These are phyloP conservation scores for Clonostachys solani DNA, from an alignment of 2,329 filamentous ascomycete species.

Conservation along the genomic window DNA sequence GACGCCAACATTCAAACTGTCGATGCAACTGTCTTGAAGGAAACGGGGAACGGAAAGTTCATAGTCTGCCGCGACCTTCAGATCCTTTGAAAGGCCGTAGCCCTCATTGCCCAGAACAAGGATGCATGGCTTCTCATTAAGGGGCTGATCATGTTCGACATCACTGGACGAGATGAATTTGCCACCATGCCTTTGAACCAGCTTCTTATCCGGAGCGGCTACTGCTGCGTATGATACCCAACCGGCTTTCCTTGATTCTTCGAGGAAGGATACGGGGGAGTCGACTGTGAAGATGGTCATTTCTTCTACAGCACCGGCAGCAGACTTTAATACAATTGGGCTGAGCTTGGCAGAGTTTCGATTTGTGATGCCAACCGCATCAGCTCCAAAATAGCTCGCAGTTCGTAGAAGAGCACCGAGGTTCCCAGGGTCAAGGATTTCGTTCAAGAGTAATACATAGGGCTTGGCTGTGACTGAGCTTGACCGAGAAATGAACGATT, in stretches of 20 bases:
- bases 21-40: constrained; percentile 55
- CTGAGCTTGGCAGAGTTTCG: constrained; percentile 71
- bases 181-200: constrained; percentile 23
- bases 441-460: constrained; percentile 69
- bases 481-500: constrained; percentile 37
- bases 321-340: constrained; percentile 78
- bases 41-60: constrained; percentile 61
- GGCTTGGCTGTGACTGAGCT: constrained; percentile 46
- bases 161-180: constrained; percentile 44
- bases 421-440: constrained; percentile 83
- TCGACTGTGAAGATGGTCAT: constrained; percentile 68
- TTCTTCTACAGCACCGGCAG: constrained; percentile 81
- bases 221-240: constrained; percentile 84
- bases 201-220: constrained; percentile 32
- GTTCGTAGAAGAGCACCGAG: constrained; percentile 85
- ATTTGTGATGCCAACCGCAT: constrained; percentile 74
- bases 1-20: constrained; percentile 92
- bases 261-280: constrained; percentile 66
- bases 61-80: constrained; percentile 63
- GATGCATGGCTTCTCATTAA: constrained; percentile 63
- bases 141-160: constrained; percentile 44
- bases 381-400: constrained; percentile 85
- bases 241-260: constrained; percentile 61
- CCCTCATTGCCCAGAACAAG: constrained; percentile 83
- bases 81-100: constrained; percentile 60